phyloP scores from a whole-genome alignment of 768 basidiomycete genomes.

The Boletus speciosus region DNA sequence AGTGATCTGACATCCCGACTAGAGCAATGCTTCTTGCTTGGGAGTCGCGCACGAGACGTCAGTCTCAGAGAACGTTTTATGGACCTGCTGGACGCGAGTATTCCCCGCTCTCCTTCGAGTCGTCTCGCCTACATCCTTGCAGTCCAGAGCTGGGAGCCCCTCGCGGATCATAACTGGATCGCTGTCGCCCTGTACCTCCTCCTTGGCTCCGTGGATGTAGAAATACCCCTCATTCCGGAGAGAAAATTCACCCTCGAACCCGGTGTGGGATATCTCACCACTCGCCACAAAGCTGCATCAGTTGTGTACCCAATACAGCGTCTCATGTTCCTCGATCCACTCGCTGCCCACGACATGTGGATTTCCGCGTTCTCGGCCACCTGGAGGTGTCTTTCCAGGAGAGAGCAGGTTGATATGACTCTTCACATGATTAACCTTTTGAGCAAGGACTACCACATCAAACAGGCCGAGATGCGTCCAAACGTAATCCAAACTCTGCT shows the following conservation, averaged over 20 bases:
- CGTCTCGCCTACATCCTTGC: slow-evolving; percentile 88
- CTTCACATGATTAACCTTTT: slow-evolving; percentile 87
- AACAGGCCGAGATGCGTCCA: slow-evolving; percentile 83
- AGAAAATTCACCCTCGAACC: slow-evolving; percentile 37
- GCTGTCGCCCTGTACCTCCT: slow-evolving; percentile 86
- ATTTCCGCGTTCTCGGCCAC: slow-evolving; percentile 78
- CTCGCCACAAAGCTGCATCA: slow-evolving; percentile 44
- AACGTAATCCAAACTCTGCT: slow-evolving; percentile 93
- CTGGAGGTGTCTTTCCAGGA: slow-evolving; percentile 81
- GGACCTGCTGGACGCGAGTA: slow-evolving; percentile 83
- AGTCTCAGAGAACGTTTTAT: slow-evolving; percentile 79
- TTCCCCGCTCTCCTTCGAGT: slow-evolving; percentile 76
- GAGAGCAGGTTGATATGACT: slow-evolving; percentile 86
- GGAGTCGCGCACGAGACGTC: slow-evolving; percentile 81
- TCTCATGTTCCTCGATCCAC: slow-evolving; percentile 75
- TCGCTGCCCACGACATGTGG: slow-evolving; percentile 82
- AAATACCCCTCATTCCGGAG: slow-evolving; percentile 40
- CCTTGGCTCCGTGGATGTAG: slow-evolving; percentile 64
- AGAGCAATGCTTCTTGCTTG: slow-evolving; percentile 90
- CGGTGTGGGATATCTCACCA: slow-evolving; percentile 35
- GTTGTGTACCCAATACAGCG: slow-evolving; percentile 78
- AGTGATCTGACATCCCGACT: slow-evolving; percentile 92
- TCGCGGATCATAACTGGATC: slow-evolving; percentile 93
- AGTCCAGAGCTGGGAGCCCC: slow-evolving; percentile 91
- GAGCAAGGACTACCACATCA: slow-evolving; percentile 89